Percentiles rank a stretch among this genome's conserved stretches.
phyloP scores from a whole-genome alignment of 2,329 filamentous ascomycete genomes.

The Fusarium incarnatum region DNA sequence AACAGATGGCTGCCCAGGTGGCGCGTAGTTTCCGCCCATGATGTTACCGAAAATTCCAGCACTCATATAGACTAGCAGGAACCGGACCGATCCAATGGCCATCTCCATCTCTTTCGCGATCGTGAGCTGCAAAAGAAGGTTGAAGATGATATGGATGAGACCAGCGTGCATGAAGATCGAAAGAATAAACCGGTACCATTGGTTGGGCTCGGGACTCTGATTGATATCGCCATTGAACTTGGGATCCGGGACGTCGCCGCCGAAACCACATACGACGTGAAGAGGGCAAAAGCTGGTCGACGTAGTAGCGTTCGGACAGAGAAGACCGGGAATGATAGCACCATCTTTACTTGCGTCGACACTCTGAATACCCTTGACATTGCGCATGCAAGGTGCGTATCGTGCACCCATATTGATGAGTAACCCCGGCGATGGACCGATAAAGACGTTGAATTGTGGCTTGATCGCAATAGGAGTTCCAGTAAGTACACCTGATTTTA shows the following conservation, averaged over 20 bases:
- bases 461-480: constrained; percentile 82
- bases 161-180: constrained; percentile 97
- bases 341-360: constrained; percentile 43
- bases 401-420: constrained; percentile 97
- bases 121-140: constrained; percentile 90
- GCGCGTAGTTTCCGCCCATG: constrained; percentile 92
- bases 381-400: constrained; percentile 95
- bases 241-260: constrained; percentile 73
- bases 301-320: constrained; percentile 83
- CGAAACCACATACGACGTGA: constrained; percentile 85
- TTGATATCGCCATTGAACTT: constrained; percentile 63
- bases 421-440: constrained; percentile 89
- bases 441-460: constrained; percentile 95
- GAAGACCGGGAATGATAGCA: constrained; percentile 65
- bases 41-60: constrained; percentile 97
- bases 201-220: constrained; percentile 76
- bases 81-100: constrained; percentile 88
- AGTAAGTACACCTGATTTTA: constrained; percentile 74
- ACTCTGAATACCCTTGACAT: constrained; percentile 73
- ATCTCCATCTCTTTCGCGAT: constrained; percentile 93
- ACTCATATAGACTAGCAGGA: constrained; percentile 88
- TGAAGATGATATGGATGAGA: constrained; percentile 94
- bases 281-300: constrained; percentile 74
- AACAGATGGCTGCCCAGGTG: constrained; percentile 81
- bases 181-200: constrained; percentile 96